Evolutionary conservation across 2,329 filamentous ascomycete genomes (phyloP), one percentile per base, ranked within the genome.

Genomic region (Talaromyces pinophilus): DNA sequence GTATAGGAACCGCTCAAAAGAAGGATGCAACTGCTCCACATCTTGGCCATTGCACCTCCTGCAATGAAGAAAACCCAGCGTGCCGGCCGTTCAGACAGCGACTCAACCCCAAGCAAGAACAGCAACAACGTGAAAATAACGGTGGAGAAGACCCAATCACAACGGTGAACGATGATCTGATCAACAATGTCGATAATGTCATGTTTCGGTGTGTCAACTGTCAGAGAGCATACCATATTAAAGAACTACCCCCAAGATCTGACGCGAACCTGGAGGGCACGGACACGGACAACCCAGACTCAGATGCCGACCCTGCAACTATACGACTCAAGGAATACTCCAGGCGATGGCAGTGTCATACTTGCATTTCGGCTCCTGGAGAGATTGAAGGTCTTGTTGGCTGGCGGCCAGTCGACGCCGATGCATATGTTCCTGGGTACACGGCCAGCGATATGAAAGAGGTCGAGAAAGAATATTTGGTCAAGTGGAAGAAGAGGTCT

Each of bases 381-480:
- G 93, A 93, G 72, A 87, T 97, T 17, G 86, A 91, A 66, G 83
- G 84, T n/a, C 78, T 99, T 5, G 89, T 98, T 63, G 93, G 94
- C 15, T 99, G 95, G 95, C 88, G 94, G 67, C 92, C 92, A 0
- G 76, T 82, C 0, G 81, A 90, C 71, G 80, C 85, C 28, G 82
- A 87, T 13, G 79, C 78, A 1, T 89, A 90, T 71, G 77, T 79
- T 15, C 74, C 82, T 3, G 86, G 84, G 1, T 81, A 84, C 62
- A 80, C 81, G 1, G 83, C 84, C 59, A 80, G 87, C 33, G 80
- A 86, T 63, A 80, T 92, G n/a, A 77, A 80, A 11, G 90, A 95
- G 73, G 90, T 92, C 64, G 84, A 91, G n/a, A 93, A 93, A 70
- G 92, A 97, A 71, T 99, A 98, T 73, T 85, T 99, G 2, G 81